A percentile compares a stretch with the other conserved stretches of the same genome.
Conservation (phyloP, 208 protist genomes). For the Trypanosoma lewisi region DNA sequence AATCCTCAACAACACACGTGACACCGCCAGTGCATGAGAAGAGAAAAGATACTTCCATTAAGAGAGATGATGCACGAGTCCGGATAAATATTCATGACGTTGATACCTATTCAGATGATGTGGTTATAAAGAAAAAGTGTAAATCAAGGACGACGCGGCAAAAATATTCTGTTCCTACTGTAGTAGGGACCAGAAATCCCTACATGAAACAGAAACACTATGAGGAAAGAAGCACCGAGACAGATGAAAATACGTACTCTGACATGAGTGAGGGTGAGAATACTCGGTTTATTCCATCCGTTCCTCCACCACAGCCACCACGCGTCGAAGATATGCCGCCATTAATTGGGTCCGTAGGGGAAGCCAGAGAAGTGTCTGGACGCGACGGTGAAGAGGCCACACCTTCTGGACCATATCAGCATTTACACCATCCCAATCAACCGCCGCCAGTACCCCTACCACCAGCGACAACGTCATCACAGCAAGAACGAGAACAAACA, state of each 20-base stretch:
- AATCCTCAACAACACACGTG: not conserved
- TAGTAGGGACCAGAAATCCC: not conserved
- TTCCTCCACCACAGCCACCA: conserved; percentile 19
- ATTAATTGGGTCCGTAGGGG: conserved; percentile 4
- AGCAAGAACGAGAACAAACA: not conserved
- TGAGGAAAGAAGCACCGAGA: not conserved
- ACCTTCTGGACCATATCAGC: conserved; percentile 41
- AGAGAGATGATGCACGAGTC: not conserved
- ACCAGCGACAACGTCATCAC: conserved; percentile 7
- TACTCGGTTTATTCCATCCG: conserved; percentile 14
- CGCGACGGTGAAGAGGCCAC: not conserved
- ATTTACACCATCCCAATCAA: conserved; percentile 34
- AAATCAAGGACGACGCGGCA: not conserved
- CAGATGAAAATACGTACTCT: not conserved
- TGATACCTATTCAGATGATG: conserved; percentile 4
- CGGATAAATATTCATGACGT: conserved; percentile 51
- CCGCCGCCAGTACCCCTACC: not conserved
- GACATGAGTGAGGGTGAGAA: not conserved
- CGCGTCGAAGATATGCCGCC: not conserved
- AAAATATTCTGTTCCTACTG: not conserved
- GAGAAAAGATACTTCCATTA: not conserved
- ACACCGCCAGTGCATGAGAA: not conserved
- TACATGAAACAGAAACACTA: not conserved
- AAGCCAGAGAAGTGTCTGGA: not conserved
- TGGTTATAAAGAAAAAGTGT: not conserved